Evolutionary conservation across 164 flowering plant species (phyloP).

Genomic region (Nymphaea thermarum): DNA sequence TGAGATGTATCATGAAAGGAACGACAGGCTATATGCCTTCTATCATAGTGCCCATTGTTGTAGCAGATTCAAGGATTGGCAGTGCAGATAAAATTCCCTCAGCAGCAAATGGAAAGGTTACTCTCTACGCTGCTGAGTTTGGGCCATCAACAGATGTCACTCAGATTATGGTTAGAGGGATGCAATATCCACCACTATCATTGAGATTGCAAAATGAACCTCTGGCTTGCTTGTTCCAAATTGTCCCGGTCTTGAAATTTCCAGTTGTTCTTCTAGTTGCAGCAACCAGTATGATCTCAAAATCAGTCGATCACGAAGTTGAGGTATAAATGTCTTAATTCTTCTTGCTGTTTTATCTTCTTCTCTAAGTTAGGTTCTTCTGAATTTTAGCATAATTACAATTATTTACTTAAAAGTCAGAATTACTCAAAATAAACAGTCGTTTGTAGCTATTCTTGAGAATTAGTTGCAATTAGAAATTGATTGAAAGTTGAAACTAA

Average conservation of each 20-base stretch:
- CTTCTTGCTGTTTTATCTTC: too few relatives aligned
- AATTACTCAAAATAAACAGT: too few relatives aligned
- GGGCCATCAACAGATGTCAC: slow-evolving; percentile 40
- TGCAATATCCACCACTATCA: slow-evolving; percentile 27
- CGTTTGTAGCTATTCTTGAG: too few relatives aligned
- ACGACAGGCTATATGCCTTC: slow-evolving; percentile 27
- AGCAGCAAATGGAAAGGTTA: neutral
- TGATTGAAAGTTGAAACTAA: too few relatives aligned
- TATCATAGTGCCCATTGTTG: slow-evolving; percentile 41
- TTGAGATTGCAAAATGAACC: slow-evolving; percentile 52
- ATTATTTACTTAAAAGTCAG: too few relatives aligned
- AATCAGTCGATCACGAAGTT: slow-evolving; percentile 21
- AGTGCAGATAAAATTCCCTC: slow-evolving; percentile 3
- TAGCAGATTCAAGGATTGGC: slow-evolving; percentile 33
- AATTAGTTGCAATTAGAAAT: too few relatives aligned
- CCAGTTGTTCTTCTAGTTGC: slow-evolving; percentile 59
- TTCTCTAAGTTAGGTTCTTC: too few relatives aligned
- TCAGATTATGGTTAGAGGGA: slow-evolving; percentile 18
- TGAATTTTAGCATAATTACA: too few relatives aligned
- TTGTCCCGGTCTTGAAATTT: slow-evolving; percentile 31
- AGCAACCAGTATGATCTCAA: slow-evolving; percentile 16
- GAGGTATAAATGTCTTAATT: slow-evolving; percentile 27
- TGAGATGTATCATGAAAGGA: slow-evolving; percentile 29
- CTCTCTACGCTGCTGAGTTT: slow-evolving; percentile 34
- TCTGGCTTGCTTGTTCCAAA: slow-evolving; percentile 48